A percentile compares a stretch with the other conserved stretches of the same genome.
Conservation (phyloP, 495 filamentous ascomycete species). For the Geopyxis carbonaria region DNA sequence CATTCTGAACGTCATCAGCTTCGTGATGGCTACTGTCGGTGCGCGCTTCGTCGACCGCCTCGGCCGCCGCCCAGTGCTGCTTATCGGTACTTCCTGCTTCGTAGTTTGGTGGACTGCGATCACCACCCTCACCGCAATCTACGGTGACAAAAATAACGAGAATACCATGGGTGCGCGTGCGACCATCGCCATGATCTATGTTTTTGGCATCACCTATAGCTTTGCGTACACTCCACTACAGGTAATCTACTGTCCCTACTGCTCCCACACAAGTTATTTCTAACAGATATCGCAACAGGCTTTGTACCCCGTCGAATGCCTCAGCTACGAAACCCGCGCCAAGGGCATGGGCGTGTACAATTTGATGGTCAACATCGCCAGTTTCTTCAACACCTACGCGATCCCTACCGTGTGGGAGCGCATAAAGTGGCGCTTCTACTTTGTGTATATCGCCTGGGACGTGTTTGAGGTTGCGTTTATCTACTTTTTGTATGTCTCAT, state of each 20-base stretch:
- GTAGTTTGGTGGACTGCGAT: conserved; percentile 41
- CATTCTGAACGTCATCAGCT: conserved; percentile 48
- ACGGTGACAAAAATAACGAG: conserved; percentile 25
- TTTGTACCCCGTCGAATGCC: conserved; percentile 51
- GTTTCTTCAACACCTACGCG: conserved; percentile 36
- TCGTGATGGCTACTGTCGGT: conserved; percentile 48
- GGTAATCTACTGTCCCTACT: too few species aligned
- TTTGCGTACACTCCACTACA: conserved; percentile 23
- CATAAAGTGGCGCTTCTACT: conserved; percentile 23
- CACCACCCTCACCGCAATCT: conserved; percentile 30
- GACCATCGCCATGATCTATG: conserved; percentile 23
- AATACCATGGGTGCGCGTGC: conserved; percentile 31
- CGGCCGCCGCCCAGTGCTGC: conserved; percentile 43
- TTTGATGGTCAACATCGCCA: conserved; percentile 38
- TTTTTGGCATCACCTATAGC: conserved; percentile 24
- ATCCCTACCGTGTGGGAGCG: conserved; percentile 22
- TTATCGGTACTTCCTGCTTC: conserved; percentile 39
- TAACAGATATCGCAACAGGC: too few species aligned
- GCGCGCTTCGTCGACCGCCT: conserved; percentile 50
- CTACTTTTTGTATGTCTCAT: conserved; percentile 20
- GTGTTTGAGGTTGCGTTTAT: conserved; percentile 23
- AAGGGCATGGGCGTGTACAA: conserved; percentile 48
- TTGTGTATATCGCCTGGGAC: conserved; percentile 25
- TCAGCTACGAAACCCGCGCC: conserved; percentile 45
- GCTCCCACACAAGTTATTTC: too few species aligned